Evolutionary conservation across 257 asterid species (phyloP), one percentile per base, ranked within the genome.

Genomic region (Nicotiana benthamiana): DNA sequence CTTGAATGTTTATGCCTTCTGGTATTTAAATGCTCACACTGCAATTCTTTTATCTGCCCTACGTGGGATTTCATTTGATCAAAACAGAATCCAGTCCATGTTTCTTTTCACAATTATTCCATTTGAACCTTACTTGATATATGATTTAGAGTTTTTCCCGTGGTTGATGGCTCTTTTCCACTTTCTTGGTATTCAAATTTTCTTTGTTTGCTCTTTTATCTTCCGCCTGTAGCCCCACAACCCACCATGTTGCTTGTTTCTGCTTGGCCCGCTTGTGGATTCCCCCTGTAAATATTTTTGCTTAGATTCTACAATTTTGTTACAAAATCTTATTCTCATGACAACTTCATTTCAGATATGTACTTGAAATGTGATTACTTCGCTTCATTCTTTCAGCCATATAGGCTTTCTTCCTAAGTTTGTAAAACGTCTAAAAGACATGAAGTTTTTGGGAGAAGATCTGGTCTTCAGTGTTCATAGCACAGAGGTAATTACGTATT

Each of bases 391-490:
- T 48, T 83, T 84, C 90, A 95, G 99, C 83, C 98, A 95, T 84
- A 63, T 81, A 65, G 99, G 99, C 62, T 93, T 95, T 87, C 98
- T 95, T 80, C 87, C 97, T 4, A 88, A 86, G 84, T 87, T 83
- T 79, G 92, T 95, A 87, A 90, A 85, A 83, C 88, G 6, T 78
- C 92, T 95, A 20, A 95, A 93, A 83, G 95, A 91, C 52, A 90
- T 92, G 52, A 86, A 87, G 86, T 92, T 95, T 88, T 84, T 95
- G 48, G 89, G 97, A 84, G 99, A 95, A 84, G 98, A 95, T 86
- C 86, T 93, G 83, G 56, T 90, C 83, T 92, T 85, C 86, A 91
- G 97, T 75, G 78, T 89, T 85, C 99, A 95, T 88, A 95, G 99
- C 83, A 93, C 89, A 87, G 93, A 92, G 96, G 99, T 93, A 87